Evolutionary conservation across 345 rosid species (phyloP).

Genomic region (Pelargonium nanum): DNA sequence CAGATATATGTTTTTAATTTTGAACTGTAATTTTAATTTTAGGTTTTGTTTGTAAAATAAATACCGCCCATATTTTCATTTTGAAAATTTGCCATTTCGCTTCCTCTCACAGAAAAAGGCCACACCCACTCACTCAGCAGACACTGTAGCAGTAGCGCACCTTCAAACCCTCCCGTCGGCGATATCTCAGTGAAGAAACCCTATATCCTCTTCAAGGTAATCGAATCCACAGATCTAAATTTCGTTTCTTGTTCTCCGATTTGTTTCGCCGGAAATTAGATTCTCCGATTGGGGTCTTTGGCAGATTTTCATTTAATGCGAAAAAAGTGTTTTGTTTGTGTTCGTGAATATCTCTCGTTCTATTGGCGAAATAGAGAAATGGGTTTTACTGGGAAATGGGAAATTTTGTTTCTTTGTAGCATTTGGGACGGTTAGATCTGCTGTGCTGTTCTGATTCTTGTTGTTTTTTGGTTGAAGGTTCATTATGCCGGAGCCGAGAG

Average conservation of each 20-base stretch:
- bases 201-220: not conserved
- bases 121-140: not conserved
- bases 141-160: not conserved
- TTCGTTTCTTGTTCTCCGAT: too few species aligned
- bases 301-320: too few species aligned
- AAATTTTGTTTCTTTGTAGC: not conserved
- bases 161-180: not conserved
- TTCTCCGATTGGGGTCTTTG: not conserved
- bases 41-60: too few species aligned
- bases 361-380: too few species aligned
- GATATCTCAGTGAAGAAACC: not conserved
- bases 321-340: too few species aligned
- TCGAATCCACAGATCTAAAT: not conserved
- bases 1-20: too few species aligned
- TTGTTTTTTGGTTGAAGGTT: not conserved
- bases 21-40: too few species aligned
- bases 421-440: not conserved
- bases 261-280: not conserved
- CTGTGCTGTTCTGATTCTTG: not conserved
- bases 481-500: slow-evolving; percentile 55
- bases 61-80: not conserved
- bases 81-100: not conserved
- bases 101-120: not conserved
- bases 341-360: too few species aligned
- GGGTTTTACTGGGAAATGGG: too few species aligned